phyloP scores from a whole-genome alignment of 495 filamentous ascomycete species.

The Trichoderma parareesei region DNA sequence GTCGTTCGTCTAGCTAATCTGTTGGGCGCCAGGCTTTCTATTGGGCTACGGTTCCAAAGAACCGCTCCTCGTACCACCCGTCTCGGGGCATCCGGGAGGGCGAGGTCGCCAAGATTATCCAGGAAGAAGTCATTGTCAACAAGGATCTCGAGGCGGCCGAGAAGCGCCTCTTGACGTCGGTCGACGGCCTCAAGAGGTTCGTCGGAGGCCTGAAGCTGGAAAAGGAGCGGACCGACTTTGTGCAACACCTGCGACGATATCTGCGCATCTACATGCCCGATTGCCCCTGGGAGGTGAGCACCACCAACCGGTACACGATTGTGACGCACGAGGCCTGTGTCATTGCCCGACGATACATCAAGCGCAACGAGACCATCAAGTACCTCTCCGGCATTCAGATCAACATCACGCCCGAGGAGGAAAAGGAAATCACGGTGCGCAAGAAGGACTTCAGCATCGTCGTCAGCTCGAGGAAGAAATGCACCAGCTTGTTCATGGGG shows the following conservation, averaged over 20 bases:
- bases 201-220: slow-evolving; percentile 54
- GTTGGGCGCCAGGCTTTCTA: slow-evolving; percentile 62
- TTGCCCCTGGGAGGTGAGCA: slow-evolving; percentile 86
- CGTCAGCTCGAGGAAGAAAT: slow-evolving; percentile 82
- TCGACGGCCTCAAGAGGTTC: slow-evolving; percentile 63
- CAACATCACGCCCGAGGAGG: slow-evolving; percentile 81
- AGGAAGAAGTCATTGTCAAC: slow-evolving; percentile 63
- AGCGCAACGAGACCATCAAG: slow-evolving; percentile 76
- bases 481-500: slow-evolving; percentile 81
- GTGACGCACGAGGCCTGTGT: slow-evolving; percentile 78
- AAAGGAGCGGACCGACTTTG: slow-evolving; percentile 82
- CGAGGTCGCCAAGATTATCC: slow-evolving; percentile 69
- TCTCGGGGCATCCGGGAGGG: slow-evolving; percentile 76
- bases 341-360: slow-evolving; percentile 71
- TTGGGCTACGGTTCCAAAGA: slow-evolving; percentile 94
- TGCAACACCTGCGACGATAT: slow-evolving; percentile 79
- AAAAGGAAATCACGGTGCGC: slow-evolving; percentile 64
- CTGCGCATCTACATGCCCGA: slow-evolving; percentile 88
- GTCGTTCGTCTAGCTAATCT: slow-evolving; percentile 5
- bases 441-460: slow-evolving; percentile 95
- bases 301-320: slow-evolving; percentile 94
- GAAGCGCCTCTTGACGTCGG: slow-evolving; percentile 57
- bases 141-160: slow-evolving; percentile 65
- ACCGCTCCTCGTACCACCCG: slow-evolving; percentile 76
- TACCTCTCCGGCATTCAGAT: slow-evolving; percentile 86